These are phyloP conservation scores for Cenchrus fungigraminus DNA, from an alignment of 176 grass and related monocot genomes.

Conservation along the genomic window DNA sequence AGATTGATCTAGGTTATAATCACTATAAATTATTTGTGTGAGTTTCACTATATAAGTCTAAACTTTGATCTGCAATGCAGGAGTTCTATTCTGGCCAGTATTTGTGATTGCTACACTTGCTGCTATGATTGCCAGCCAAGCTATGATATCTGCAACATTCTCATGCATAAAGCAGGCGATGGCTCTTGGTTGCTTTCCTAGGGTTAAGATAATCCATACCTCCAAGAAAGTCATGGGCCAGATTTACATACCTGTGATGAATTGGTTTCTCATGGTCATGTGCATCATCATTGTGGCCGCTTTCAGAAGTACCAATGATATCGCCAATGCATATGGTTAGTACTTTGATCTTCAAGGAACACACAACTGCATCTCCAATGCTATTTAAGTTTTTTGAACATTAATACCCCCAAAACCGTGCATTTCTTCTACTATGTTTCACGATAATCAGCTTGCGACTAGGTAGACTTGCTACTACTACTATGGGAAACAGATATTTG, in stretches of 20 bases:
- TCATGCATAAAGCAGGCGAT: constrained; percentile 99
- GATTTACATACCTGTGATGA: constrained; percentile 97
- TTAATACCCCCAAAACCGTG: background rate
- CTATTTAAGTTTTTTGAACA: background rate
- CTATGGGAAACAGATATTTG: background rate
- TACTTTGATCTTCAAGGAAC: constrained; percentile 25
- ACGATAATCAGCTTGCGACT: background rate
- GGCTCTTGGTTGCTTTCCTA: constrained; percentile 96
- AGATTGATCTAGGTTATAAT: background rate
- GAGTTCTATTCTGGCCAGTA: constrained; percentile 87
- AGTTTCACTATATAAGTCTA: constrained; percentile 9
- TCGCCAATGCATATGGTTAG: constrained; percentile 95
- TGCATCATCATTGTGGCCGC: constrained; percentile 87
- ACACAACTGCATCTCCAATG: background rate
- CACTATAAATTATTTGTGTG: constrained; percentile 25
- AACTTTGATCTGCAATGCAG: constrained; percentile 50
- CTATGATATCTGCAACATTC: constrained; percentile 99
- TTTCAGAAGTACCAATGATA: constrained; percentile 90
- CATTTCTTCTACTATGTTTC: background rate
- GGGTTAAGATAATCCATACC: constrained; percentile 93
- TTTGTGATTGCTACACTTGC: constrained; percentile 96
- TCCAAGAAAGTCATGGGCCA: constrained; percentile 96
- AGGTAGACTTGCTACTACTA: background rate
- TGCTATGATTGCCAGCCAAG: constrained; percentile 98
- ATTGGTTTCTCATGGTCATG: constrained; percentile 99